Base-by-base conservation (phyloP, 148 eudicot species). In the Cornus florida region DNA sequence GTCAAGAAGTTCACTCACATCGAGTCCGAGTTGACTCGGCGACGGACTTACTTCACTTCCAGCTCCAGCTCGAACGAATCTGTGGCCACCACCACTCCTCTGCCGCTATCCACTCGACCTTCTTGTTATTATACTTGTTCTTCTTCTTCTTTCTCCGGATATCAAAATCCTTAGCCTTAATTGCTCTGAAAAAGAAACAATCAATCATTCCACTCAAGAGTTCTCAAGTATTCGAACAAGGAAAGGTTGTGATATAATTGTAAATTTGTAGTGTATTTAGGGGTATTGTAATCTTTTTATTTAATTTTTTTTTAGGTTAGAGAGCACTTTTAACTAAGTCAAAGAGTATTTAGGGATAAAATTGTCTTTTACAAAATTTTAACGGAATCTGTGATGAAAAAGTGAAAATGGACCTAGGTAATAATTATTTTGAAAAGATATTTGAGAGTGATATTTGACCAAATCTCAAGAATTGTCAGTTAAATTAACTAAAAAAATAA, bases 91-190 rank as follows among this genome's bases (percentile, higher is more conserved):
- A 81, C 86, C 12, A 81, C 95, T 69, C 95, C 93, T 10, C 79
- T 91, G 12, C 83, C 82, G 32, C 75, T 90, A n/a, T 53, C 91
- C 60, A 89, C 93, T 39, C 84, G 92, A 5, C 94, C 94, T 50
- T 76, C 92, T 67, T 91, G 92, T 70, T 86, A 82, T 78, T 91
- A 91, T 39, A 6, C 43, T 4, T 89, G 92, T 2, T 83, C 95
- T 19, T 87, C 98, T 39, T 89, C 90, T n/a, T n/a, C n/a, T n/a
- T n/a, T n/a, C n/a, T 82, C 95, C 7, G 89, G n/a, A 86, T 0
- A 31, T 77, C 8, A 88, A 88, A 56, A 78, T 72, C 28, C 43
- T 31, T 20, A 74, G 77, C 71, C 24, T 78, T 19, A 68, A 41
- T 12, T 53, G 83, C 12, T 39, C 69, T 5, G 94, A 89, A 56